A percentile compares a stretch with the other conserved stretches of the same genome.
phyloP scores from a whole-genome alignment of 192 early-diverging fungal species.

The Gigaspora rosea region DNA sequence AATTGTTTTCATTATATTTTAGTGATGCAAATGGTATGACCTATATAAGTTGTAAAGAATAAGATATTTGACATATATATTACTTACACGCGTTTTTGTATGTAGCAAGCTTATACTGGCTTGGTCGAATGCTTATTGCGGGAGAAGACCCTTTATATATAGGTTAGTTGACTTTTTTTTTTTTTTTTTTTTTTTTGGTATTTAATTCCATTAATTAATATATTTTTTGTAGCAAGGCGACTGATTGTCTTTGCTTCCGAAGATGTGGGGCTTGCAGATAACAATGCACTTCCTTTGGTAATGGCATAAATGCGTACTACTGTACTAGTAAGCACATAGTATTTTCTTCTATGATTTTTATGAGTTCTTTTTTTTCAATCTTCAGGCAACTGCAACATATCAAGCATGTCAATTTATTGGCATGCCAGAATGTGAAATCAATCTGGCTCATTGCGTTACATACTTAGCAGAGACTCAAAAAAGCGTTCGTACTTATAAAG shows the following conservation, averaged over 20 bases:
- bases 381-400: constrained; percentile 69
- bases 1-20: background rate
- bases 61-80: background rate
- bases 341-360: background rate
- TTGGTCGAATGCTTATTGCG: constrained; percentile 84
- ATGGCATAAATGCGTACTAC: background rate
- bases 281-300: constrained; percentile 69
- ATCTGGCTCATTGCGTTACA: constrained; percentile 75
- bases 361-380: background rate
- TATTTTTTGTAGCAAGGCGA: constrained; percentile 53
- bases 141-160: constrained; percentile 86
- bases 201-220: no score
- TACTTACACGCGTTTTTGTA: background rate
- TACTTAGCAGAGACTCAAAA: constrained; percentile 83
- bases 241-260: constrained; percentile 82
- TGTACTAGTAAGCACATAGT: no score
- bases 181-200: no score
- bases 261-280: constrained; percentile 88
- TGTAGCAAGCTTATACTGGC: constrained; percentile 74
- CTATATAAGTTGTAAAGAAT: background rate
- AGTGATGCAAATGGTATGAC: constrained; percentile 22
- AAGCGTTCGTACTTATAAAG: constrained; percentile 79
- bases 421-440: constrained; percentile 90
- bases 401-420: constrained; percentile 87
- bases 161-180: no score